Evolutionary conservation across 1,284 basidiomycete species (phyloP), one percentile per base, ranked within the genome.

Genomic region (Cryptococcus amylolentus): DNA sequence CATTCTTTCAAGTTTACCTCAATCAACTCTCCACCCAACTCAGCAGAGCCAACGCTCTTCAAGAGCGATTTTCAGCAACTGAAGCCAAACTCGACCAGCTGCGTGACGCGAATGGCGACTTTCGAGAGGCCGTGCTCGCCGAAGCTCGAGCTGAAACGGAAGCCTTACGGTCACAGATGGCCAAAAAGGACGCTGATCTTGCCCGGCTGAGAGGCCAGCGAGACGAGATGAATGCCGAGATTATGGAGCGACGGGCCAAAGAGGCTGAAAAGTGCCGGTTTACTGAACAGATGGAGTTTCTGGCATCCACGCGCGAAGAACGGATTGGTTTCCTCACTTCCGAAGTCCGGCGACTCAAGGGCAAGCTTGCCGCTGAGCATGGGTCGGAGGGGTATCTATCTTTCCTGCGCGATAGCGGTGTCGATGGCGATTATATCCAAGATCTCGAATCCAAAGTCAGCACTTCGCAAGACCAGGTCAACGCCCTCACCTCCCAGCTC

Each of bases 161-260:
- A 10, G 51, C 63, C 2, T 56, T 77, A 9, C 64, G 75, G 6
- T 58, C 61, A 39, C 71, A 73, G 46, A 61, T 71, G 5, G 49
- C 48, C 13, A 88, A 86, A 69, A 84, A 87, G 51, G 89, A 94
- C 66, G 76, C 79, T 1, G 91, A 96, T 62, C 82, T 86, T 56
- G 79, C 82, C 16, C 84, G 93, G 46, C 80, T 96, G 37, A 84
- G 93, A 27, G 87, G 88, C 49, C 83, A 87, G 62, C 84, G 92
- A 40, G 91, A 96, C 68, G 88, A 91, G 59, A 79, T 83, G 46
- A 77, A 78, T 13, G 84, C 86, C 2, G 90, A 95, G 66, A 68
- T 92, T 39, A 77, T 81, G 39, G 89, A 93, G 69, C 82, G 87
- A 54, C 86, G 84, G 70, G 82, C 84, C 27, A 84, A 82, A 61